A percentile compares a stretch with the other conserved stretches of the same genome.
Conservation (phyloP, 257 asterid species). For the Nicotiana sylvestris region DNA sequence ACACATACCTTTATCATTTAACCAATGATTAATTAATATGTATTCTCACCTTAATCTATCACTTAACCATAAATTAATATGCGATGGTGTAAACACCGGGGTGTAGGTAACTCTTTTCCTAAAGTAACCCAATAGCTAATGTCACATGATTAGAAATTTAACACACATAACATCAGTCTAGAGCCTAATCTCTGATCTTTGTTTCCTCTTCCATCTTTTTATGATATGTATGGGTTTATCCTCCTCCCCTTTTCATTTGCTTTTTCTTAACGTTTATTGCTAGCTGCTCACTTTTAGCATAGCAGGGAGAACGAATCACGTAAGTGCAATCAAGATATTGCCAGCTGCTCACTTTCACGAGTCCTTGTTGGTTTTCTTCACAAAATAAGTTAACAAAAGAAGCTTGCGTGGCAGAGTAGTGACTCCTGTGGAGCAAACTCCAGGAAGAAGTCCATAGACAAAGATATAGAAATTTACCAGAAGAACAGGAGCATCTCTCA, state of each 20-base stretch:
- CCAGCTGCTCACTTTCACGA: too few relatives aligned
- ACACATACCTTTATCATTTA: background rate
- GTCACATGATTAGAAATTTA: background rate
- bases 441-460: background rate
- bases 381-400: background rate
- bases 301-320: background rate
- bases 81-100: background rate
- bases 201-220: background rate
- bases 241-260: background rate
- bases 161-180: background rate
- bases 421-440: too few relatives aligned
- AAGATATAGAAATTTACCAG: background rate
- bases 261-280: background rate
- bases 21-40: background rate
- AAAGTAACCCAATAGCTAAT: background rate
- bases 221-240: background rate
- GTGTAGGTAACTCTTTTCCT: background rate
- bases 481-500: background rate
- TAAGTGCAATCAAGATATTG: background rate
- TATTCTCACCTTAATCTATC: background rate
- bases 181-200: background rate
- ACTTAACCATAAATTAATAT: background rate
- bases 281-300: background rate
- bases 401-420: background rate
- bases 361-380: background rate